Evolutionary conservation across 176 grass and related monocot species (phyloP), one percentile per base, ranked within the genome.

Genomic region (Pharus latifolius): DNA sequence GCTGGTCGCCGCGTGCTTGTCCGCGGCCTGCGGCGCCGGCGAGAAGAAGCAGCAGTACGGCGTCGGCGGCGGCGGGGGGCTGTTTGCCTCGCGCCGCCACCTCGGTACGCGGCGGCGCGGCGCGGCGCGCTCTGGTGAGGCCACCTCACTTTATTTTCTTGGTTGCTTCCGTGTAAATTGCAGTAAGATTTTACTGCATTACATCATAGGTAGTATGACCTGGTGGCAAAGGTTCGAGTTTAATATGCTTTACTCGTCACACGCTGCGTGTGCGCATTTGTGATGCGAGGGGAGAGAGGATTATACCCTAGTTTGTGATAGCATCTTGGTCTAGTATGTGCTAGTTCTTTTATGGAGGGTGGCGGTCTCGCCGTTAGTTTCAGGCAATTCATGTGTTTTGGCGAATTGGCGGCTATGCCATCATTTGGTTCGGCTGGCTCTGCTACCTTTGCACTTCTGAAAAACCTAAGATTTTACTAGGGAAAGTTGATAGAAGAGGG

Each of bases 1-100:
- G 87, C 74, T 96, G 26, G 87, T 91, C 34, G 84, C 91, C 43
- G 91, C 87, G 22, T 85, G 76, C 80, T 49, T 96, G 77, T 96
- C 87, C 14, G 87, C 85, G 54, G 81, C 87, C 24, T 96, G 80
- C 60, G 59, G 29, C 47, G 79, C 20, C 6, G 40, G 23, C 6
- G 87, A 69, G 10, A 68, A 80, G 30, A 63, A 56, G 60, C 64
- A 79, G 55, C 72, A 73, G 67, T 26, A 76, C 19, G 49, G 77
- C 8, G 35, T 40, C 20, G 30, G 26, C 34, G 31, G 77, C 25
- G 63, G 38, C 17, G 59, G 49, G 5, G 84, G 56, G 3, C 25
- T 78, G 24, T 75, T 86, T 57, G 63, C 65, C 79, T 54, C 80
- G 40, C 70, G 72, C 67, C 63, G 47, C 72, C 72, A 27, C 53